Conservation (phyloP, 148 eudicot genomes). For the Oxyria digyna region DNA sequence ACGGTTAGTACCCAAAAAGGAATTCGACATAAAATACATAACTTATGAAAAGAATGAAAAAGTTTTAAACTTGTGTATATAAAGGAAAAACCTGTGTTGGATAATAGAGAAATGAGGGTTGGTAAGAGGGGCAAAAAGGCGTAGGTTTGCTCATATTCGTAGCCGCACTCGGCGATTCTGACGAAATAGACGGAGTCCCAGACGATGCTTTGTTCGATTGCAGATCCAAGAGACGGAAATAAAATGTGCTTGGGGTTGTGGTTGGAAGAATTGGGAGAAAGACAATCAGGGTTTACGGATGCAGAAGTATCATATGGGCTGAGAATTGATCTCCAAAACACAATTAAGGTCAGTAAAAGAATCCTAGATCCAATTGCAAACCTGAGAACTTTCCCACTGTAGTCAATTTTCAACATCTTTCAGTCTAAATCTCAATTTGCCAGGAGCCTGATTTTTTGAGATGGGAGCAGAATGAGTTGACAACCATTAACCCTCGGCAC, state of each 20-base stretch:
- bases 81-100: slow-evolving; percentile 36
- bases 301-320: slow-evolving; percentile 87
- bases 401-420: slow-evolving; percentile 15
- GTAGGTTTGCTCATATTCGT: slow-evolving; percentile 84
- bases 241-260: slow-evolving; percentile 8
- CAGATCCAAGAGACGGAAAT: slow-evolving; percentile 44
- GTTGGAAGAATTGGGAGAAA: slow-evolving; percentile 17
- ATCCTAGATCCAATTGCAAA: slow-evolving; percentile 57
- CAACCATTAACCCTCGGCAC: background rate
- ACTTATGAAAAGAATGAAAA: background rate
- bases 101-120: slow-evolving; percentile 26
- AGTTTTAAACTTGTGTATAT: background rate
- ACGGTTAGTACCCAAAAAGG: background rate
- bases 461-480: background rate
- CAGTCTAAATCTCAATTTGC: background rate
- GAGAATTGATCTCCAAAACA: slow-evolving; percentile 54
- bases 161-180: slow-evolving; percentile 72
- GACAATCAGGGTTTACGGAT: slow-evolving; percentile 69
- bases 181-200: slow-evolving; percentile 88
- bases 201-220: slow-evolving; percentile 59
- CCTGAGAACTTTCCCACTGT: slow-evolving; percentile 23
- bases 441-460: no score
- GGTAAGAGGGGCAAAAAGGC: slow-evolving; percentile 92
- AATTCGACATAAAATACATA: background rate
- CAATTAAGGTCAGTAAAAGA: slow-evolving; percentile 34